Conservation (phyloP, 331 rosid genomes). For the Stylosanthes scabra region DNA sequence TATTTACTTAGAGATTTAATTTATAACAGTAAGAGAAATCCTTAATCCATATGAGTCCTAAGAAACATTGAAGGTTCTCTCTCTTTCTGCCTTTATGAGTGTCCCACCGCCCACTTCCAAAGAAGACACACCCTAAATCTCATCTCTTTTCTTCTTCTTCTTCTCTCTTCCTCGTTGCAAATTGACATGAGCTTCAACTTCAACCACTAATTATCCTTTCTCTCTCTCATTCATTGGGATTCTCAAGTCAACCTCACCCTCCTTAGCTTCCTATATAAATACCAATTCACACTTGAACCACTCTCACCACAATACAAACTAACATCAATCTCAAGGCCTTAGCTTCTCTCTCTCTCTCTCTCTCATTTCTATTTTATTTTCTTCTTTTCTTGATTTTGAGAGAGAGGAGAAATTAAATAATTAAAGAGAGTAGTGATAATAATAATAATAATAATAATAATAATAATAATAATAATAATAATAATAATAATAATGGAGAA, state of each 20-base stretch:
- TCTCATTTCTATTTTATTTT: background rate
- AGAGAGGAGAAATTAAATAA: too few species aligned
- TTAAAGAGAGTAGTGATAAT: slow-evolving; percentile 14
- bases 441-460: too few species aligned
- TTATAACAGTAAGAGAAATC: too few species aligned
- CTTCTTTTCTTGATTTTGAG: slow-evolving; percentile 10
- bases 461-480: too few species aligned
- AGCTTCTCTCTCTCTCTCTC: background rate
- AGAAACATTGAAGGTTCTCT: background rate
- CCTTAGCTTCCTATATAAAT: slow-evolving; percentile 53
- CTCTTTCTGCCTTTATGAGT: slow-evolving; percentile 11
- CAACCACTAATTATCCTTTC: slow-evolving; percentile 39
- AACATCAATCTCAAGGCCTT: slow-evolving; percentile 31
- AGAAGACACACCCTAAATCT: background rate
- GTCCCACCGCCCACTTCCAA: slow-evolving; percentile 51
- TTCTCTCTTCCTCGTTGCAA: background rate
- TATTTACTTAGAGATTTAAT: too few species aligned
- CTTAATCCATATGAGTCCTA: too few species aligned
- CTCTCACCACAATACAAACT: slow-evolving; percentile 26
- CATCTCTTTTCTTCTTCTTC: too few species aligned
- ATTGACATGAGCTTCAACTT: slow-evolving; percentile 1
- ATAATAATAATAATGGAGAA: slow-evolving; percentile 54
- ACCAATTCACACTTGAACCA: background rate
- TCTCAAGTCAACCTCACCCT: slow-evolving; percentile 53
- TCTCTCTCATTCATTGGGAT: slow-evolving; percentile 40